phyloP scores from a whole-genome alignment of 1,284 basidiomycete genomes.

The Bjerkandera adusta region DNA sequence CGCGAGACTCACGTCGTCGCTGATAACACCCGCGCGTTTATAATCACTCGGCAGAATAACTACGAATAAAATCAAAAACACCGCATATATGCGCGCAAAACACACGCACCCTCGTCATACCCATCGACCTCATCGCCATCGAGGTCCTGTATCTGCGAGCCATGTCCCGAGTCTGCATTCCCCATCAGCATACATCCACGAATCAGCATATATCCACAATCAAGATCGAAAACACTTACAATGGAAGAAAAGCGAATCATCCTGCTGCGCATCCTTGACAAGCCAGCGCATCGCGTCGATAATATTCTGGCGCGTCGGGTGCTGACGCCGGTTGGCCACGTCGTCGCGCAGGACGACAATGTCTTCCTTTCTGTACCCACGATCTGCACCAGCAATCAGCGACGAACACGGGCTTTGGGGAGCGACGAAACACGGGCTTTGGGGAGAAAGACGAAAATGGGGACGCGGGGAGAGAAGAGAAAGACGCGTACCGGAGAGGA shows the following conservation, averaged over 20 bases:
- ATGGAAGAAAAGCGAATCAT: slow-evolving; percentile 89
- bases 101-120: slow-evolving; percentile 64
- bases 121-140: slow-evolving; percentile 70
- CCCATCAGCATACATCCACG: background rate
- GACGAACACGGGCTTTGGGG: too few relatives aligned
- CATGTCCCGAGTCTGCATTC: slow-evolving; percentile 43
- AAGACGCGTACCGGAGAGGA: slow-evolving; percentile 72
- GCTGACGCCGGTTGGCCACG: slow-evolving; percentile 49
- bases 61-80: slow-evolving; percentile 14
- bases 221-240: slow-evolving; percentile 52
- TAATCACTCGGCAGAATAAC: slow-evolving; percentile 72
- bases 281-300: slow-evolving; percentile 87
- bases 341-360: slow-evolving; percentile 84
- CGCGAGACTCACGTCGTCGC: slow-evolving; percentile 85
- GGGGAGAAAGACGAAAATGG: too few relatives aligned
- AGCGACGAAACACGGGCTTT: too few relatives aligned
- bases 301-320: slow-evolving; percentile 80
- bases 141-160: slow-evolving; percentile 71
- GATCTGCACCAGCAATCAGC: slow-evolving; percentile 40
- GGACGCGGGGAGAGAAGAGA: slow-evolving; percentile 13
- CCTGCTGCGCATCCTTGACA: slow-evolving; percentile 66
- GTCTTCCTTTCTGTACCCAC: slow-evolving; percentile 68
- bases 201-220: background rate
- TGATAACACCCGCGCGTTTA: slow-evolving; percentile 62
- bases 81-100: too few relatives aligned